Percentiles rank a stretch among this genome's conserved stretches.
phyloP scores from a whole-genome alignment of 805 yeast genomes.

The Yarrowia hollandica region DNA sequence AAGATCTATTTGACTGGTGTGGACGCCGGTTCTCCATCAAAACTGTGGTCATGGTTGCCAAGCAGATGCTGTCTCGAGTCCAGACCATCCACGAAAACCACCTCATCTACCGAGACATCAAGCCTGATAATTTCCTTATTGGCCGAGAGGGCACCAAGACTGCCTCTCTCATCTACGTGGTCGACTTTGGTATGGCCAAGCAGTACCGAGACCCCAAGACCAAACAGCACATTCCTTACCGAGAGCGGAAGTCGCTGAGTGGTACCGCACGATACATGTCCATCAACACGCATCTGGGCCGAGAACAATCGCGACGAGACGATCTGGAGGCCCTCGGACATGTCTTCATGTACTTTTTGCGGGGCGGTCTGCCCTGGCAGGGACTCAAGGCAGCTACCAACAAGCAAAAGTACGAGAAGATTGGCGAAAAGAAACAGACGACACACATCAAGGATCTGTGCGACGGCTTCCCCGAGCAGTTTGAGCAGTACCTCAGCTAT shows the following conservation, averaged over 20 bases:
- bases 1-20: constrained; percentile 98
- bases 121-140: constrained; percentile 94
- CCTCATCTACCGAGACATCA: constrained; percentile 92
- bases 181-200: constrained; percentile 99
- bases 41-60: constrained; percentile 90
- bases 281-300: constrained; percentile 94
- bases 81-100: constrained; percentile 86
- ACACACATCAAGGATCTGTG: constrained; percentile 85
- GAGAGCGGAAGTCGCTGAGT: constrained; percentile 92
- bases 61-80: constrained; percentile 87
- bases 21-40: constrained; percentile 83
- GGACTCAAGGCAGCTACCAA: constrained; percentile 97
- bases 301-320: constrained; percentile 95
- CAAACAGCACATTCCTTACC: constrained; percentile 91
- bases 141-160: constrained; percentile 84
- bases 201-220: constrained; percentile 96
- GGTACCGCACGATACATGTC: constrained; percentile 98
- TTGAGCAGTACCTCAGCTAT: constrained; percentile 84
- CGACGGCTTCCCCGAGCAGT: constrained; percentile 86
- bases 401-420: constrained; percentile 95
- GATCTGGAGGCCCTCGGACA: constrained; percentile 94
- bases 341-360: constrained; percentile 88
- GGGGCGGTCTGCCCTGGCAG: constrained; percentile 98
- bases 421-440: constrained; percentile 92
- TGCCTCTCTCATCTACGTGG: constrained; percentile 82